Base-by-base conservation (phyloP, 768 basidiomycete genomes). In the Suillus alpinus region DNA sequence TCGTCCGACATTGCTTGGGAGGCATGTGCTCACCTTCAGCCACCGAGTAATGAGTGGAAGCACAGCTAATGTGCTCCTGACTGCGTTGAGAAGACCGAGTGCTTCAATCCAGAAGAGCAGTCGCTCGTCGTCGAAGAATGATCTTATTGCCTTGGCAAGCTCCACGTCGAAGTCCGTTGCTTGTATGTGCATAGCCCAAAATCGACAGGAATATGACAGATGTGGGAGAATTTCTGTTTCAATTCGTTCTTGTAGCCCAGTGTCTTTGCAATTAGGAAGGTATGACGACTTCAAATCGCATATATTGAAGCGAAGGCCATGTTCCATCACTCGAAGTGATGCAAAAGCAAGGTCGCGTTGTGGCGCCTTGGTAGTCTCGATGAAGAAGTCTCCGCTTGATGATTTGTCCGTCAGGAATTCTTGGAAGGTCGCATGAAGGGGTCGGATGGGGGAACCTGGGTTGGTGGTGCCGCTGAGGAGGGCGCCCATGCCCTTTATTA, bases 291-390 rank as follows among this genome's bases (percentile, higher is more conserved):
- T 61, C 13, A 78, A 55, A 6, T 71, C 40, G 62, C 71, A 74
- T 20, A 78, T 75, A 58, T 78, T 76, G 66, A 78, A 78, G 53
- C 62, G 61, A 12, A 78, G 67, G 8, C 61, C 56, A 29, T 56
- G 40, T 9, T 69, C 63, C 77, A 78, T 73, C 13, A 71, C 56
- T 3, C 55, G 50, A 9, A 78, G 57, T 9, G 65, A 72, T 10
- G 64, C 61, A 4, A 56, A 43, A 2, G 68, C 66, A 2, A 77
- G 66, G 29, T 60, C 50, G 3, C 40, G 40, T n/a, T 74, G 67
- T n/a, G 73, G 67, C 31, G 23, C 41, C 14, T 23, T 47, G 20
- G 59, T 57, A 29, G 47, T 32, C 32, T 65, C 64, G 18, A 66
- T 51, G 59, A 29, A 59, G 52, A 65, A 70, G 16, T 60, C 44